These are phyloP conservation scores for Prunus fruticosa DNA, from an alignment of 306 rosid species.

Conservation along the genomic window DNA sequence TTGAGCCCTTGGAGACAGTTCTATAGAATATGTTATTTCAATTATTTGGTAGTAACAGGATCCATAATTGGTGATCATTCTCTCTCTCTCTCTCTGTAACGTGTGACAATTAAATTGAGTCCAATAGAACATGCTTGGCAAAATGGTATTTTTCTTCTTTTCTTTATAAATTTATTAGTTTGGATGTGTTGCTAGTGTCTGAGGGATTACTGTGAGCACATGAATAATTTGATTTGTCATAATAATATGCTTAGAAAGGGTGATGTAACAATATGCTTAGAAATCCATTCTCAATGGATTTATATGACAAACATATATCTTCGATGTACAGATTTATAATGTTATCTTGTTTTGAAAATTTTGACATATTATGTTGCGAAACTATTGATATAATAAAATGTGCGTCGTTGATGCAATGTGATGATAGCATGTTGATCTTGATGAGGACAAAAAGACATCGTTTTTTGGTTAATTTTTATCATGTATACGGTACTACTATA, in stretches of 20 bases:
- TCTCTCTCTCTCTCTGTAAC: not conserved
- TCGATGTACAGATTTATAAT: too few species aligned
- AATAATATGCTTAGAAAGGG: too few species aligned
- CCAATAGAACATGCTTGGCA: constrained; percentile 3
- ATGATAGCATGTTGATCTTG: too few species aligned
- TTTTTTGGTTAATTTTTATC: too few species aligned
- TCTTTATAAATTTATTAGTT: not conserved
- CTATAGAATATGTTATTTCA: constrained; percentile 1
- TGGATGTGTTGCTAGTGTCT: not conserved
- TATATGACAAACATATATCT: not conserved
- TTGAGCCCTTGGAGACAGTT: constrained; percentile 1
- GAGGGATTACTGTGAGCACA: constrained; percentile 1
- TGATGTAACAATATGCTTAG: not conserved
- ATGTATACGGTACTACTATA: too few species aligned
- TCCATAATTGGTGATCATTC: constrained; percentile 12
- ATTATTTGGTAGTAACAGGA: not conserved
- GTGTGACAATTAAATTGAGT: not conserved
- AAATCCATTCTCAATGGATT: not conserved
- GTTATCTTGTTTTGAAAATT: not conserved
- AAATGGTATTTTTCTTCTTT: not conserved
- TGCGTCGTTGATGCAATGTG: too few species aligned
- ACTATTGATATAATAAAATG: not conserved
- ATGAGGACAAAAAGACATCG: too few species aligned
- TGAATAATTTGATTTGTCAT: constrained; percentile 4
- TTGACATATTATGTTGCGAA: not conserved